Evolutionary conservation across 257 asterid genomes (phyloP), one percentile per base, ranked within the genome.

Genomic region (Sherardia arvensis): DNA sequence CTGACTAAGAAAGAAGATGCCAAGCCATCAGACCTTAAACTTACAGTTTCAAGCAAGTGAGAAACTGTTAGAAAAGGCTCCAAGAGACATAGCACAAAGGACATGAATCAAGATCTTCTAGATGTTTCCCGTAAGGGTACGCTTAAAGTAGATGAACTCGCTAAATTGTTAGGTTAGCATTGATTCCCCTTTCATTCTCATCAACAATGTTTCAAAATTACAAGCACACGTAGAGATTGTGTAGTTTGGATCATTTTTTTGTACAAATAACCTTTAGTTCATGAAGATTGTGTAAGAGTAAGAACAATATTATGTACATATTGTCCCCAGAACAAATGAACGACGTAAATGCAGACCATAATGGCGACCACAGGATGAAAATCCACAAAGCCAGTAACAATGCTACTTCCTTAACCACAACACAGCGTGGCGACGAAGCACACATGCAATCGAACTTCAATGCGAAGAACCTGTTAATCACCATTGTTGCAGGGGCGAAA

Each of bases 141-240:
- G 72, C 75, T 89, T 62, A 76, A 90, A 65, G 84, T 92, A n/a
- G 96, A 92, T 72, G 95, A 92, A 76, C 96, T 87, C 63, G 97
- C 99, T 23, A 89, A 87, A 66, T 79, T 92, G 61, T 84, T 90
- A 55, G 71, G 80, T 55, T 86, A 70, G 74, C 29, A 58, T 2
- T 68, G 25, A 17, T 47, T 10, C 6, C 26, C 4, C 12, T 26
- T 63, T 63, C 27, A n/a, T 12, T 2, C 12, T 17, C 7, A 15
- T 43, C 48, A 40, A 15, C 48, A 40, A 8, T 7, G 47, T 38
- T 38, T 38, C 20, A 17, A 47, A 47, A 43, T 28, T 57, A 38
- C 18, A 38, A 38, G 17, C 4, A 11, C 18, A 2, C 47, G 4
- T 38, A 38, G 47, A 9, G 0, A 38, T 20, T 3, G 51, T 5